These are phyloP conservation scores for Chalciporus chontae DNA, from an alignment of 768 basidiomycete species.

Conservation along the genomic window DNA sequence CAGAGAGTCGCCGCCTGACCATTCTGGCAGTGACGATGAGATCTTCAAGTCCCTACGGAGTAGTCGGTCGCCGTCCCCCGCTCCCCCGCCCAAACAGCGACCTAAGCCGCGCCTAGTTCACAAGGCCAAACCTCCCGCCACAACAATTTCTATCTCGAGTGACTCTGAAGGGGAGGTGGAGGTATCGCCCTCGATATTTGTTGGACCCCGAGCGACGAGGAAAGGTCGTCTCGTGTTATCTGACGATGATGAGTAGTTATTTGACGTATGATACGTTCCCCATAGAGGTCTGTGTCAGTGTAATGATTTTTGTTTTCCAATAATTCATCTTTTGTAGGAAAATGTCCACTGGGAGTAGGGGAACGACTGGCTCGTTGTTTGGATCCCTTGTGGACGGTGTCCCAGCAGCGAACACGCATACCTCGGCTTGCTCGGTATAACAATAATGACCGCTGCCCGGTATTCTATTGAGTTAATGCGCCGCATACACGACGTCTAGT, in stretches of 20 bases:
- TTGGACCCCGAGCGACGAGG: slow-evolving; percentile 15
- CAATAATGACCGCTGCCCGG: not conserved
- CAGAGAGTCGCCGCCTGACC: slow-evolving; percentile 15
- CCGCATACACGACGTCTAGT: not conserved
- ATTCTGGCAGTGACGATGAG: slow-evolving; percentile 25
- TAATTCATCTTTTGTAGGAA: not conserved
- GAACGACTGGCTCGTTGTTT: not conserved
- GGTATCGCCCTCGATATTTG: slow-evolving; percentile 2
- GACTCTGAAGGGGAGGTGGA: slow-evolving; percentile 16
- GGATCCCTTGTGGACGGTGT: not conserved
- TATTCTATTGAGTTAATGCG: not conserved
- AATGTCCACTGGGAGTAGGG: not conserved
- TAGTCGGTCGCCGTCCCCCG: slow-evolving; percentile 24
- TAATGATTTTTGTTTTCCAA: not conserved
- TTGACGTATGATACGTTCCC: slow-evolving; percentile 9
- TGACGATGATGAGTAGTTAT: slow-evolving; percentile 34
- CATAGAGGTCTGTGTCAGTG: slow-evolving; percentile 3
- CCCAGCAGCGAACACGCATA: too few relatives aligned
- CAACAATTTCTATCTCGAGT: slow-evolving; percentile 18
- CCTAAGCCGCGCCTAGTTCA: slow-evolving; percentile 43
- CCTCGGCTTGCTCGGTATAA: not conserved
- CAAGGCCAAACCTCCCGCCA: slow-evolving; percentile 19
- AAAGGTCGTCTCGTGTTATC: slow-evolving; percentile 35
- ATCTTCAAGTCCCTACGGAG: slow-evolving; percentile 18
- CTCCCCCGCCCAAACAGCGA: slow-evolving; percentile 19